Percentiles rank a stretch among this genome's conserved stretches.
Conservation (phyloP, 257 asterid genomes). For the Prunella vulgaris region DNA sequence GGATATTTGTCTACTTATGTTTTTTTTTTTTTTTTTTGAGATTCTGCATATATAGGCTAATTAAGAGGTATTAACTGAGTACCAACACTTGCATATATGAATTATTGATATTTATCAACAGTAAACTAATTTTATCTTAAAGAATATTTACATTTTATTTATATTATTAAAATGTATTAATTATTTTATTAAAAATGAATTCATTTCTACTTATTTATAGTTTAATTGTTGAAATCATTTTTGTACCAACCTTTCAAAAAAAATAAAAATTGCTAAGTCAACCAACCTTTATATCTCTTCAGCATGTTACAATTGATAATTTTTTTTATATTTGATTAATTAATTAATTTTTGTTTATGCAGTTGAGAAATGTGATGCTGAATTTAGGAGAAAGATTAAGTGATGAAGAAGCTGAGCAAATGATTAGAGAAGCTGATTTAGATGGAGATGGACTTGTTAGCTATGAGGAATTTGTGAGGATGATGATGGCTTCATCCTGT, state of each 20-base stretch:
- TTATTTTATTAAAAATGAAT: too few relatives aligned
- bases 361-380: slow-evolving; percentile 78
- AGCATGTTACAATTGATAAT: background rate
- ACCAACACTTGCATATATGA: background rate
- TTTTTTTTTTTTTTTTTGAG: background rate
- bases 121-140: too few relatives aligned
- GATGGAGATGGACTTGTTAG: slow-evolving; percentile 86
- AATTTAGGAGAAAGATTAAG: slow-evolving; percentile 75
- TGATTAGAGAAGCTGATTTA: slow-evolving; percentile 78
- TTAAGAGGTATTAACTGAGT: background rate
- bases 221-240: too few relatives aligned
- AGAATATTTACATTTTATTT: too few relatives aligned
- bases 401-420: slow-evolving; percentile 76
- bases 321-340: background rate
- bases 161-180: too few relatives aligned
- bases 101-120: background rate
- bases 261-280: too few relatives aligned
- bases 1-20: background rate
- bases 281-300: background rate
- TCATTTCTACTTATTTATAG: too few relatives aligned
- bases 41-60: background rate
- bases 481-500: slow-evolving; percentile 33
- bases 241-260: too few relatives aligned
- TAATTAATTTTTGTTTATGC: slow-evolving; percentile 14
- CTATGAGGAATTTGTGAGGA: slow-evolving; percentile 72